Evolutionary conservation across 2,329 filamentous ascomycete genomes (phyloP), one percentile per base, ranked within the genome.

Genomic region (Moelleriella libera): DNA sequence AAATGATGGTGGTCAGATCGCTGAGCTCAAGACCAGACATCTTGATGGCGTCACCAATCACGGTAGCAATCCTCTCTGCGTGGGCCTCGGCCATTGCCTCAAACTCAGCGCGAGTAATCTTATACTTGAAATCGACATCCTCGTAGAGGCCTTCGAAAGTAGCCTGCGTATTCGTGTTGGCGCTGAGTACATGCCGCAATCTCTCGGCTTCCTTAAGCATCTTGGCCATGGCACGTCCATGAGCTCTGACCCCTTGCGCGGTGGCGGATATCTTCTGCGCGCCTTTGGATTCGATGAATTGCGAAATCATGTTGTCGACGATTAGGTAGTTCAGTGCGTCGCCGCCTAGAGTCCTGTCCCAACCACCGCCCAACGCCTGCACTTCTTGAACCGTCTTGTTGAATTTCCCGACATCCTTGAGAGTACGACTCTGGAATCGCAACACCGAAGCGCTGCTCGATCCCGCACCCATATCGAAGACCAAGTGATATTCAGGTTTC

Each of bases 331-430:
- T 98, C 51, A 98, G 74, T 34, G 83, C 74, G 61, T 98, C 90
- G 48, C 92, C 92, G 50, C 92, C 92, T 14, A 98, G 80, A 3
- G 83, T 85, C 58, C 80, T 79, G 60, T 98, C 92, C 85, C 87
- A 98, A 51, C 87, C 88, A 55, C 77, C 77, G 49, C 90, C 89
- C 43, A 96, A 57, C 39, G 94, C 86, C 51, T 88, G 80, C n/a
- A 97, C 83, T 63, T 98, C 92, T 62, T 97, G 92, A 32, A 98
- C 70, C 1, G 88, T 96, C 77, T 97, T 97, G 74, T 96, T 97
- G 71, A 79, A 90, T 63, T 85, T 88, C 54, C 88, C 89, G 48
- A 90, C 68, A 57, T 96, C 90, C 73, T 97, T 98, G 52, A 97
- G 83, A 2, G 76, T 82, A 56, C 83, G 82, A 61, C 85, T 85